Percentiles rank a stretch among this genome's conserved stretches.
Conservation (phyloP, 2,329 filamentous ascomycete species). For the Fusarium sp. region DNA sequence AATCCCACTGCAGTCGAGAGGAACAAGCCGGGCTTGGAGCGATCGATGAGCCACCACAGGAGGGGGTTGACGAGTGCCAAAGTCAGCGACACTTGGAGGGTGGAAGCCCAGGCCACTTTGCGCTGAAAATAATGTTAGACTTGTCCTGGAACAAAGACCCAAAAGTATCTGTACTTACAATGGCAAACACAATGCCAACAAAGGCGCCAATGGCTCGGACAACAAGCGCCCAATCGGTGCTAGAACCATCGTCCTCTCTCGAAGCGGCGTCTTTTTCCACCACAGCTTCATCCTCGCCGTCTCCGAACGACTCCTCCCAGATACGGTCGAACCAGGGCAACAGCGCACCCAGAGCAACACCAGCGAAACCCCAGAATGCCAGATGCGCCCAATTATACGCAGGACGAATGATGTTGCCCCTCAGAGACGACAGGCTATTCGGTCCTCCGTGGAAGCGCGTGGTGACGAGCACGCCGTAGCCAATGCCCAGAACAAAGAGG, state of each 20-base stretch:
- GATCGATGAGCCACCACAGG: constrained; percentile 96
- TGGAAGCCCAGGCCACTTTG: constrained; percentile 93
- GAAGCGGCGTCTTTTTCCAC: constrained; percentile 48
- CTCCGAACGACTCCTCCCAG: constrained; percentile 73
- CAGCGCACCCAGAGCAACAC: constrained; percentile 82
- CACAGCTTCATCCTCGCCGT: constrained; percentile 51
- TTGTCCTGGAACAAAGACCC: too few relatives aligned
- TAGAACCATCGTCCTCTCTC: constrained; percentile 55
- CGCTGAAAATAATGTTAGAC: constrained; percentile 69
- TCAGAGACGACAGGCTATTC: constrained; percentile 74
- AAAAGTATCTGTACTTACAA: constrained; percentile 72
- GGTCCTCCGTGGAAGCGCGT: constrained; percentile 79
- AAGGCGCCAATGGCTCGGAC: constrained; percentile 73
- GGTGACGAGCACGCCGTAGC: constrained; percentile 85
- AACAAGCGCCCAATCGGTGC: constrained; percentile 81
- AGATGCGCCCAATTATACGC: constrained; percentile 77
- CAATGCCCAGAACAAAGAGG: constrained; percentile 84
- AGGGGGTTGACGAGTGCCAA: constrained; percentile 93
- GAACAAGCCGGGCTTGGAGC: constrained; percentile 86
- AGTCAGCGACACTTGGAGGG: constrained; percentile 91
- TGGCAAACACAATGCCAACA: constrained; percentile 75
- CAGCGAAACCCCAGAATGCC: constrained; percentile 85
- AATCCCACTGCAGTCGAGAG: constrained; percentile 83
- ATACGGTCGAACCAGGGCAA: constrained; percentile 88
- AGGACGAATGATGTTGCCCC: constrained; percentile 61